phyloP scores from a whole-genome alignment of 768 basidiomycete species.

The Boletus vinaceobasis region DNA sequence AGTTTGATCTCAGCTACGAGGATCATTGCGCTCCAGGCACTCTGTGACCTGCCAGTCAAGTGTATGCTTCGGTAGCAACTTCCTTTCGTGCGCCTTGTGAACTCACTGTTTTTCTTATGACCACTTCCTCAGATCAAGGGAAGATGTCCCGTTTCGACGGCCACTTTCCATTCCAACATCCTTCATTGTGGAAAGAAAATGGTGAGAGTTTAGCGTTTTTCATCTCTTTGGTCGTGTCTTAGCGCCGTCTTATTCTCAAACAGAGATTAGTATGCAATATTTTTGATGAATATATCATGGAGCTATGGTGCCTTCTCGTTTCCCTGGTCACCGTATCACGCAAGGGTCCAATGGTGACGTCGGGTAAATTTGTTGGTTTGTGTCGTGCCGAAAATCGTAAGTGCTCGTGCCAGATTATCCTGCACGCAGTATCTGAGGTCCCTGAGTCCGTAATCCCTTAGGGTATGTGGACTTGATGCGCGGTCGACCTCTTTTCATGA shows the following conservation, averaged over 20 bases:
- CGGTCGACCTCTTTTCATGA: background rate
- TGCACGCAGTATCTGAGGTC: background rate
- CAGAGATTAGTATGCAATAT: background rate
- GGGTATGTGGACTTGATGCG: background rate
- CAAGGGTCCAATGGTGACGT: background rate
- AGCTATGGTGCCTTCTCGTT: background rate
- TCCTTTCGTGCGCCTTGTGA: background rate
- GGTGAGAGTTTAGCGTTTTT: background rate
- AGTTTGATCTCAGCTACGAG: background rate
- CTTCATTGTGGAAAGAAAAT: conserved; percentile 8
- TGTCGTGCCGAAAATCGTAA: conserved; percentile 3
- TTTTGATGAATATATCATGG: background rate
- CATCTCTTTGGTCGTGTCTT: background rate
- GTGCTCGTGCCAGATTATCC: background rate
- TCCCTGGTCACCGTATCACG: background rate
- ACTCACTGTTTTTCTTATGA: too few species aligned
- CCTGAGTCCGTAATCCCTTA: background rate
- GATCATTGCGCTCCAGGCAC: too few species aligned
- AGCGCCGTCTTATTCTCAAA: background rate
- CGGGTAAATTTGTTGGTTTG: background rate
- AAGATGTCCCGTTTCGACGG: background rate
- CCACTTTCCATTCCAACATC: background rate
- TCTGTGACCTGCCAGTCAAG: too few species aligned
- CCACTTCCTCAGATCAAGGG: background rate
- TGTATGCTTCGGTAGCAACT: background rate